These are phyloP conservation scores for Nicotiana undulata DNA, from an alignment of 257 asterid species.

Conservation along the genomic window DNA sequence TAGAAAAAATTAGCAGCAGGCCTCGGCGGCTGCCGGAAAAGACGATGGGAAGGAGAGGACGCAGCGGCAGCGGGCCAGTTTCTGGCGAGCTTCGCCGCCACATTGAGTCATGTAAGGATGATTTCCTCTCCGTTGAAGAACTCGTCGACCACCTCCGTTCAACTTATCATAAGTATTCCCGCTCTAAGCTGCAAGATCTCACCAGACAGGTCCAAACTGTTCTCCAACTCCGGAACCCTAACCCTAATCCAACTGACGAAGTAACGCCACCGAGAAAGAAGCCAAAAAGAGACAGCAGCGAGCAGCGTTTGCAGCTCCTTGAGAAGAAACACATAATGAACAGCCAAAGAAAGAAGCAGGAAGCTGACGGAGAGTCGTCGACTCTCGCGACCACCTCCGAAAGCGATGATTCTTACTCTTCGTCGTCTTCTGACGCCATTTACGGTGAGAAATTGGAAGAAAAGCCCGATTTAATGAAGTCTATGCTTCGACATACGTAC, in stretches of 20 bases:
- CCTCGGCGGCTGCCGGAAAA: neutral
- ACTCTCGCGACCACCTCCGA: neutral
- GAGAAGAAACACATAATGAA: slow-evolving; percentile 40
- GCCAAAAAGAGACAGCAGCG: slow-evolving; percentile 21
- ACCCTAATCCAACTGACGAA: slow-evolving; percentile 3
- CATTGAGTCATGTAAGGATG: slow-evolving; percentile 28
- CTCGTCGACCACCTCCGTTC: slow-evolving; percentile 63
- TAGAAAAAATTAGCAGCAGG: neutral
- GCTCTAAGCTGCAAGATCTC: slow-evolving; percentile 44
- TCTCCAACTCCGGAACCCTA: slow-evolving; percentile 3
- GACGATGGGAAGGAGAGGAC: slow-evolving; percentile 3
- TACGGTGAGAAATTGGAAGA: slow-evolving; percentile 54
- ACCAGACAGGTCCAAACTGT: slow-evolving; percentile 34
- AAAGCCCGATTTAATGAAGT: slow-evolving; percentile 58
- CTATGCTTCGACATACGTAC: slow-evolving; percentile 49
- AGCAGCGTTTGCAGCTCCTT: slow-evolving; percentile 44
- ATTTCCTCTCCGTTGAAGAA: slow-evolving; percentile 36
- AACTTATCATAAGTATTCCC: slow-evolving; percentile 38
- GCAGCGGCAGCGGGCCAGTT: neutral
- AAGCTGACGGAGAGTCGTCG: slow-evolving; percentile 1
- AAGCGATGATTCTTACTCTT: slow-evolving; percentile 7
- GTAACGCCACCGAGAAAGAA: slow-evolving; percentile 17
- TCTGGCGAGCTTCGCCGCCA: slow-evolving; percentile 28
- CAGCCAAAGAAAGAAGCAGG: slow-evolving; percentile 9
- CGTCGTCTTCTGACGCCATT: slow-evolving; percentile 50